A percentile compares a stretch with the other conserved stretches of the same genome.
These are phyloP conservation scores for Ophiostoma australiae DNA, from an alignment of 2,329 filamentous ascomycete genomes.

Conservation along the genomic window DNA sequence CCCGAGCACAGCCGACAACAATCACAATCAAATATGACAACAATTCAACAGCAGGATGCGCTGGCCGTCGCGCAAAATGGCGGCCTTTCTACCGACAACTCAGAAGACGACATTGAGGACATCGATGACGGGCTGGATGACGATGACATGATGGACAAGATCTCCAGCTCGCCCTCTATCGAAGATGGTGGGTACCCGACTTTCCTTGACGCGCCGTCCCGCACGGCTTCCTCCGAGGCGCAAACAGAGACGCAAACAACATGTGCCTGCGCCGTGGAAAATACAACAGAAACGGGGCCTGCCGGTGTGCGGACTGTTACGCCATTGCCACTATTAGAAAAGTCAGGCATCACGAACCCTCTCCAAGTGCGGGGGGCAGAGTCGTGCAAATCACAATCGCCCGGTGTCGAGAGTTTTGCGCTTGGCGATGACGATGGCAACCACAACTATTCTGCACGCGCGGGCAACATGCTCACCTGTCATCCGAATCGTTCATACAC, in stretches of 20 bases:
- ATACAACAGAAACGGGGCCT: background rate
- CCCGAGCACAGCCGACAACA: constrained; percentile 24
- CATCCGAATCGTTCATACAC: background rate
- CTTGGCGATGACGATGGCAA: background rate
- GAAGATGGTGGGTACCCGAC: constrained; percentile 85
- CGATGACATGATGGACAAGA: constrained; percentile 90
- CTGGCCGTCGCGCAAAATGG: constrained; percentile 60
- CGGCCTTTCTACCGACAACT: constrained; percentile 43
- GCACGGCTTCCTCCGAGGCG: background rate
- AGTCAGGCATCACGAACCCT: background rate
- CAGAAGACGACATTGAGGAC: constrained; percentile 60
- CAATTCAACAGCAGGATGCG: constrained; percentile 49
- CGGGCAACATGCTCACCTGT: background rate
- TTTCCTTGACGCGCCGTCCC: constrained; percentile 30
- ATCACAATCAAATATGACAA: constrained; percentile 31
- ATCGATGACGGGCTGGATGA: constrained; percentile 67
- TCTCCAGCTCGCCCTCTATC: constrained; percentile 97
- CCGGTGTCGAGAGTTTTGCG: background rate
- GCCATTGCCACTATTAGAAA: background rate
- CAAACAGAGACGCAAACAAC: background rate
- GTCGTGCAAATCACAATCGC: background rate
- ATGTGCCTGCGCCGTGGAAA: background rate
- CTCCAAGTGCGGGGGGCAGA: background rate
- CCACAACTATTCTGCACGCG: background rate
- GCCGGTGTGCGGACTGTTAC: background rate